A percentile compares a stretch with the other conserved stretches of the same genome.
Evolutionary conservation across 768 basidiomycete species (phyloP).

Genomic region (Naganishia vishniacii): DNA sequence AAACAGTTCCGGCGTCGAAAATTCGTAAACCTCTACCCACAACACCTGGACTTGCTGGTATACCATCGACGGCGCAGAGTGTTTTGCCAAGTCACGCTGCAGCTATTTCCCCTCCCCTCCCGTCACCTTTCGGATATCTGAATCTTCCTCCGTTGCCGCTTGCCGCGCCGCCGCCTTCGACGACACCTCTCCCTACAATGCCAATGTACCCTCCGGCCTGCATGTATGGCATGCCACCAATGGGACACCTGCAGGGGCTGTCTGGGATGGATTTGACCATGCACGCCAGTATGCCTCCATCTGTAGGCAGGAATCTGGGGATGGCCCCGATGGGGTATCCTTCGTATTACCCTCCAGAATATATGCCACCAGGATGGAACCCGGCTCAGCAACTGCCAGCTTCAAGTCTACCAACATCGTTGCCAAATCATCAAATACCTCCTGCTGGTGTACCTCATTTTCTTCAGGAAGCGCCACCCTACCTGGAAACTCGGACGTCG

Average conservation of each 20-base stretch:
- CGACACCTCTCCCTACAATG: conserved; percentile 10
- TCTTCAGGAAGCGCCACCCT: neutral
- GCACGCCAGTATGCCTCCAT: conserved; percentile 1
- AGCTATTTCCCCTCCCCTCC: neutral
- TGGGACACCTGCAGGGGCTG: neutral
- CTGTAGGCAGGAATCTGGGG: neutral
- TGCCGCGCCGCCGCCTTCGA: neutral
- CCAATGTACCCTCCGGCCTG: conserved; percentile 2
- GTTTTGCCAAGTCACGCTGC: neutral
- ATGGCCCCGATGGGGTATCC: conserved; percentile 12
- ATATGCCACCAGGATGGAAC: conserved; percentile 16
- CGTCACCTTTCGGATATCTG: neutral
- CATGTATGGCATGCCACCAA: neutral
- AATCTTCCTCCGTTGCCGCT: neutral
- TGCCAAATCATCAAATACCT: neutral
- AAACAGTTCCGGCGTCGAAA: neutral
- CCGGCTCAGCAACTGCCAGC: neutral
- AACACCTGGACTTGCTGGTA: neutral
- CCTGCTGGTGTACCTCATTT: too few species aligned
- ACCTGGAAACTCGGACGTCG: neutral
- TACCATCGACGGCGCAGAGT: neutral
- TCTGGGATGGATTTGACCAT: neutral
- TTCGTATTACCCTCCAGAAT: conserved; percentile 13
- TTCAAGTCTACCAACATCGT: too few species aligned
- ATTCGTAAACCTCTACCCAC: conserved; percentile 2